These are phyloP conservation scores for Rhodamnia argentea DNA, from an alignment of 345 rosid genomes.

Conservation along the genomic window DNA sequence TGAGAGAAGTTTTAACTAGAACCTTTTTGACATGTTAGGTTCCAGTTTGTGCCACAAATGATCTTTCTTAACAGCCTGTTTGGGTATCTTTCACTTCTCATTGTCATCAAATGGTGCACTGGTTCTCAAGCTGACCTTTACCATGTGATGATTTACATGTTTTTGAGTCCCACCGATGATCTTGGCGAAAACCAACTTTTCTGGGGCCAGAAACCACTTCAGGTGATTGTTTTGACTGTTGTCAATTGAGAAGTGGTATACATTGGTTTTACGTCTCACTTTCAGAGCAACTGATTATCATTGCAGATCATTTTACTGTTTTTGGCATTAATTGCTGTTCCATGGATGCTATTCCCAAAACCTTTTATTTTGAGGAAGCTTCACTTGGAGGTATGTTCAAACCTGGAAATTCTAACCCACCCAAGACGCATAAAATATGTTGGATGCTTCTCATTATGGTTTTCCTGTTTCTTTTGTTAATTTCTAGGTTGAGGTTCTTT, in stretches of 20 bases:
- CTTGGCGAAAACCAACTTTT: constrained; percentile 88
- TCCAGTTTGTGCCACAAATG: constrained; percentile 90
- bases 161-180: constrained; percentile 86
- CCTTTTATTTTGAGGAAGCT: constrained; percentile 85
- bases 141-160: constrained; percentile 99
- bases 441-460: not conserved
- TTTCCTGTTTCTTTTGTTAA: not conserved
- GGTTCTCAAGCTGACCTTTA: constrained; percentile 98
- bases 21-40: constrained; percentile 37
- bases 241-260: not conserved
- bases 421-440: not conserved
- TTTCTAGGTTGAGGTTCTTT: not conserved
- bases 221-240: constrained; percentile 28
- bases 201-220: constrained; percentile 92
- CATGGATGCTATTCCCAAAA: constrained; percentile 98
- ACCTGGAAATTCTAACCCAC: not conserved
- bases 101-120: constrained; percentile 85
- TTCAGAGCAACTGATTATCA: not conserved
- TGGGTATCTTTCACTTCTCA: constrained; percentile 87
- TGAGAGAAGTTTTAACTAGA: not conserved
- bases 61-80: constrained; percentile 84
- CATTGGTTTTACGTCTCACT: not conserved
- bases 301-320: constrained; percentile 77
- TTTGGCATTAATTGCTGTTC: constrained; percentile 74
- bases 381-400: constrained; percentile 53